Evolutionary conservation across 202 grass and related monocot species (phyloP), one percentile per base, ranked within the genome.

Genomic region (Tripidium arundinaceum): DNA sequence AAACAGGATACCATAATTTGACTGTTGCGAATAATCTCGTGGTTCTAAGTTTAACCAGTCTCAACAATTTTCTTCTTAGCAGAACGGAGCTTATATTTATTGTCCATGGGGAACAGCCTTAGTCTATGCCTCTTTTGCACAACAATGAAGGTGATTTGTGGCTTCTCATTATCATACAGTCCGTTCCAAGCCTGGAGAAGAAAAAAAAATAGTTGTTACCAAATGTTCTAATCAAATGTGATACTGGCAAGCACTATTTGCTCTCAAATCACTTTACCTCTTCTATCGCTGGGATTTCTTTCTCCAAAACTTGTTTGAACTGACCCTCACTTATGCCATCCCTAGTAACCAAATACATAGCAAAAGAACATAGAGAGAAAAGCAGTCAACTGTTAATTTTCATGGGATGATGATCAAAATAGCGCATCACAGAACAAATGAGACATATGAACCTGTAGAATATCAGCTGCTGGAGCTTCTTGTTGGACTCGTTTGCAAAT

Each of bases 111-210:
- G 77, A 87, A 94, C 39, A 97, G 54, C 29, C 91, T 85, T 22
- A 85, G 92, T 42, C 88, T 89, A 61, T 97, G 89, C 19, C 87
- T 84, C 77, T 97, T 97, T 80, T 93, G 94, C n/a, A 94, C 85
- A 34, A 92, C 81, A 65, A 97, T 88, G 75, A 90, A 94, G 43
- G 94, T 94, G 41, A 97, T 88, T 5, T 72, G 58, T 27, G 90
- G 86, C 29, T 89, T 83, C 15, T 75, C 60, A 11, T 72, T 47
- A 19, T 49, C 65, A 59, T 89, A 88, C 38, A 89, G 40, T 1
- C 68, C 15, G 55, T 86, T 80, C 82, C 87, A 92, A 47, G 90
- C 90, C 87, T 89, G 36, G 55, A 66, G 15, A 57, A 57, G n/a
- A n/a, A 22, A 64, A 15, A 31, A 24, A 27, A 65, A 54, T 8